Base-by-base conservation (phyloP, 139 green algal species). In the Chlorella sp. region DNA sequence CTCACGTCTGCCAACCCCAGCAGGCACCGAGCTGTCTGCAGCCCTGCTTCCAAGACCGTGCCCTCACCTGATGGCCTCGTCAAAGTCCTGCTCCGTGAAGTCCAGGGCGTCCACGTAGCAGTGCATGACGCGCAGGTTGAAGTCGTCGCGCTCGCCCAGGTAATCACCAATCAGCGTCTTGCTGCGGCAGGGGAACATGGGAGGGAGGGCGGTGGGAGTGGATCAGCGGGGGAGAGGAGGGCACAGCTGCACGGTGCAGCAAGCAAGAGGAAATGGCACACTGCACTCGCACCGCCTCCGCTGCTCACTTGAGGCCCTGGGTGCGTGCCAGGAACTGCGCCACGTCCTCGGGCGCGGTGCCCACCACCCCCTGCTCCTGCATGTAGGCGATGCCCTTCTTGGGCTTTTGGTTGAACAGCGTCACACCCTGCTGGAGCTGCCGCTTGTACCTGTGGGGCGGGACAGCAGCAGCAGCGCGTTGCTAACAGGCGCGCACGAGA, bases 401-500 rank as follows among this genome's bases (percentile, higher is more conserved):
- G 32, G 98, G 97, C 89, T 99, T 99, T 74, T 95, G 94, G 87
- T 99, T 99, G 92, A 99, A 99, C 64, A 98, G 92, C 41, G 86
- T 88, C 16, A 99, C 88, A 47, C 95, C 95, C 88, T 98, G 90
- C 86, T 96, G 91, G 75, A 94, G 92, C 65, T 89, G 91, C 21
- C 84, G 87, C 90, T 97, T 97, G 87, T 94, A 96, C 1, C 51
- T 60, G 51, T 15, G 15, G 51, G n/a, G 51, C 13, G 15, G 51
- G 51, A 60, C 51, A 15, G 44, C 44, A 51, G 44, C 44, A 51
- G n/a, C n/a, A n/a, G n/a, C n/a, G n/a, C n/a, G n/a, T n/a, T n/a
- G n/a, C n/a, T n/a, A n/a, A n/a, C n/a, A n/a, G n/a, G n/a, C n/a
- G n/a, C n/a, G n/a, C n/a, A n/a, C n/a, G n/a, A n/a, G n/a, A n/a